phyloP scores from a whole-genome alignment of 2,329 filamentous ascomycete genomes.

The Ceratocystis cubensis region DNA sequence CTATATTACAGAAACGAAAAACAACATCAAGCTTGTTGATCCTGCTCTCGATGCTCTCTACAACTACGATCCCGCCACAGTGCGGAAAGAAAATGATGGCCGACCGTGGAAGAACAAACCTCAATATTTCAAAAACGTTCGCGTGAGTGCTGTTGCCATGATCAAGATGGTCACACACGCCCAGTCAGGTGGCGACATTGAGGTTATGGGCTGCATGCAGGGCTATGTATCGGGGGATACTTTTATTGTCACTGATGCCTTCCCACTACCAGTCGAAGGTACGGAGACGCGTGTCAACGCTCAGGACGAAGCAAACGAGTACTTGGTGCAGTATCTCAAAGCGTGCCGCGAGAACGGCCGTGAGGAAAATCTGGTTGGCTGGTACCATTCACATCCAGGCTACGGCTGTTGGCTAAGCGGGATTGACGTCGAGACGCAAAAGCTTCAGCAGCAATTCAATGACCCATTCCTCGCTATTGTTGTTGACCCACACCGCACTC shows the following conservation, averaged over 20 bases:
- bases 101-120: conserved; percentile 69
- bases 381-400: conserved; percentile 96
- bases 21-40: conserved; percentile 72
- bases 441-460: conserved; percentile 68
- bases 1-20: conserved; percentile 60
- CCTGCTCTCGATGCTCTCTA: conserved; percentile 83
- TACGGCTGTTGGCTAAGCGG: conserved; percentile 97
- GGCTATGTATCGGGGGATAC: conserved; percentile 77
- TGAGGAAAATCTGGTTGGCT: conserved; percentile 85
- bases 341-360: conserved; percentile 62
- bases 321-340: conserved; percentile 77
- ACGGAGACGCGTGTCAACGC: conserved; percentile 98
- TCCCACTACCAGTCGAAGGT: conserved; percentile 86
- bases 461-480: conserved; percentile 94
- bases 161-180: conserved; percentile 99
- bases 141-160: conserved; percentile 84
- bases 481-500: conserved; percentile 89
- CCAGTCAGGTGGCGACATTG: conserved; percentile 78
- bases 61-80: conserved; percentile 50
- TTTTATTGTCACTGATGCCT: conserved; percentile 87
- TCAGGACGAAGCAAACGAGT: conserved; percentile 90
- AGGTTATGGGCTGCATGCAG: conserved; percentile 98
- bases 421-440: conserved; percentile 85
- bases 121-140: conserved; percentile 83
- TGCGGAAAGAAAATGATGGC: conserved; percentile 47